Percentiles rank a stretch among this genome's conserved stretches.
These are phyloP conservation scores for Lophium mytilinum DNA, from an alignment of 495 filamentous ascomycete genomes.

Conservation along the genomic window DNA sequence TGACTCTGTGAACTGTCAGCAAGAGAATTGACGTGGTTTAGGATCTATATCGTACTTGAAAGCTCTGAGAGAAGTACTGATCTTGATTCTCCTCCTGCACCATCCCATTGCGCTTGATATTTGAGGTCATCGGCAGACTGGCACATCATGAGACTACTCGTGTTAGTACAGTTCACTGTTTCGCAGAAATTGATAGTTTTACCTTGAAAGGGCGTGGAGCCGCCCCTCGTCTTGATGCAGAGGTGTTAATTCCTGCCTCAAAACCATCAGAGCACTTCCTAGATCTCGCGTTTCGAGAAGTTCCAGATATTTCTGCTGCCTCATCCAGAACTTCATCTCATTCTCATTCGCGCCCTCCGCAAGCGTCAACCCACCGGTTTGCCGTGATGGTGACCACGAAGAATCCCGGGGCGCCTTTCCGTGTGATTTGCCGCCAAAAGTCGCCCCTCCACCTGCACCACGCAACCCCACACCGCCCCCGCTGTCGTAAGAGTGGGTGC, in stretches of 20 bases:
- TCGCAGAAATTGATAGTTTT: slow-evolving; percentile 16
- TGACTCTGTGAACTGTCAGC: slow-evolving; percentile 47
- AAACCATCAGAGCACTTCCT: slow-evolving; percentile 63
- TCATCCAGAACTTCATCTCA: slow-evolving; percentile 67
- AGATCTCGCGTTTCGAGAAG: slow-evolving; percentile 71
- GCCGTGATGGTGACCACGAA: neutral
- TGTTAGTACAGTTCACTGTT: too few relatives aligned
- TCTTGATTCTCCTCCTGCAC: slow-evolving; percentile 69
- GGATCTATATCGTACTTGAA: slow-evolving; percentile 56
- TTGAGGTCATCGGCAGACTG: slow-evolving; percentile 68
- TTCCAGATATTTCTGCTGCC: slow-evolving; percentile 94
- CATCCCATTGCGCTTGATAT: slow-evolving; percentile 80
- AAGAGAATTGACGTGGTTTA: neutral
- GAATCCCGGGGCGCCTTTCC: slow-evolving; percentile 1
- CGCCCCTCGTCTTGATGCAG: slow-evolving; percentile 67
- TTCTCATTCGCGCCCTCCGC: slow-evolving; percentile 50
- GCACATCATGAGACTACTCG: slow-evolving; percentile 74
- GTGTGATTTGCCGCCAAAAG: slow-evolving; percentile 14
- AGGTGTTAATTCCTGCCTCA: slow-evolving; percentile 82
- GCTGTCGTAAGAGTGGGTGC: slow-evolving; percentile 40
- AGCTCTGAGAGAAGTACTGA: slow-evolving; percentile 68
- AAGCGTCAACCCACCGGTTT: slow-evolving; percentile 39
- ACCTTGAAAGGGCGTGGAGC: slow-evolving; percentile 81
- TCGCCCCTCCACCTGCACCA: neutral
- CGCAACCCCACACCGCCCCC: slow-evolving; percentile 41